Evolutionary conservation across 805 yeast genomes (phyloP).

Genomic region (Metschnikowia picachoensis): DNA sequence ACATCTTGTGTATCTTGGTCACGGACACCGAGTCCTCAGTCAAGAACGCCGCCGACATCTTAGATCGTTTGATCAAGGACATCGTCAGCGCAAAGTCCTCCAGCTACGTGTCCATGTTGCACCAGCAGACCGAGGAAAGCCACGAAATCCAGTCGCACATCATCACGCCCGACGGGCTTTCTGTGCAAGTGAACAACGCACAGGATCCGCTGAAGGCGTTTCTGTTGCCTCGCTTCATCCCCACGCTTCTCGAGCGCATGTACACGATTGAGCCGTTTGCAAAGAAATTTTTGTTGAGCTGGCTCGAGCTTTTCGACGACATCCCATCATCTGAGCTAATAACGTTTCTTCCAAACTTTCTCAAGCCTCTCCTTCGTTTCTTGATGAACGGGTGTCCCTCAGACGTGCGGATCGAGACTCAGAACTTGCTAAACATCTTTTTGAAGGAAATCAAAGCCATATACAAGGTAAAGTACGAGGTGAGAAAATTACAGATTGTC

Average conservation of each 20-base stretch:
- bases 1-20: constrained; percentile 82
- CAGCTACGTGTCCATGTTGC: constrained; percentile 72
- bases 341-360: constrained; percentile 81
- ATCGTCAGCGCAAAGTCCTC: constrained; percentile 94
- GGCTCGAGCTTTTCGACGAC: constrained; percentile 90
- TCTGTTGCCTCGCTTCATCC: constrained; percentile 82
- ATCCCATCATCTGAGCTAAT: constrained; percentile 89
- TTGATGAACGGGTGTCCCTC: constrained; percentile 72
- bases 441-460: constrained; percentile 77
- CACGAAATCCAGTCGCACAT: constrained; percentile 36
- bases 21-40: constrained; percentile 91
- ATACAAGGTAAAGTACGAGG: constrained; percentile 59
- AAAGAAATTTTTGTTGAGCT: constrained; percentile 83
- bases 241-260: constrained; percentile 85
- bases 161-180: constrained; percentile 55
- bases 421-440: constrained; percentile 67
- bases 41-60: constrained; percentile 89
- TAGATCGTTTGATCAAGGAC: constrained; percentile 87
- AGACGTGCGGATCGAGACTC: constrained; percentile 85
- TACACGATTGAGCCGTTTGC: constrained; percentile 92
- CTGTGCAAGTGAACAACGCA: constrained; percentile 54
- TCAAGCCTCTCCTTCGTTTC: constrained; percentile 78
- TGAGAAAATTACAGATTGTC: constrained; percentile 29
- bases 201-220: constrained; percentile 68
- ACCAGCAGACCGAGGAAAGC: constrained; percentile 36